A percentile compares a stretch with the other conserved stretches of the same genome.
phyloP scores from a whole-genome alignment of 73 alveolate genomes.

The Paramecium octaurelia region DNA sequence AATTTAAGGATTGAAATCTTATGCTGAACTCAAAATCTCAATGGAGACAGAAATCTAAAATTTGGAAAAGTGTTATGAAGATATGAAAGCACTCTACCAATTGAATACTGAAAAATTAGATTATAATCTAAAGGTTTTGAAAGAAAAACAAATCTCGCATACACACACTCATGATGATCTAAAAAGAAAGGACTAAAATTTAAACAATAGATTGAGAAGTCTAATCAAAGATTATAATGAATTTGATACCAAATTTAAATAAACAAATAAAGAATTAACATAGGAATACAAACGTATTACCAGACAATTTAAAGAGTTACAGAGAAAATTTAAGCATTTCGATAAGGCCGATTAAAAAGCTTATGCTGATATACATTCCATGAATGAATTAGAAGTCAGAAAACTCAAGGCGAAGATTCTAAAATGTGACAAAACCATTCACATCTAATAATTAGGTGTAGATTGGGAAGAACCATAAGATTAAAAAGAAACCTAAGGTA shows the following conservation, averaged over 20 bases:
- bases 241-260: constrained; percentile 64
- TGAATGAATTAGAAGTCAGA: constrained; percentile 87
- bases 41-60: constrained; percentile 81
- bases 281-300: constrained; percentile 83
- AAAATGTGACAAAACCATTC: constrained; percentile 85
- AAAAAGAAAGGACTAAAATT: constrained; percentile 68
- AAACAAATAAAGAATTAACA: constrained; percentile 73
- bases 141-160: constrained; percentile 76
- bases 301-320: constrained; percentile 78
- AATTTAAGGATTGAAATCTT: constrained; percentile 76
- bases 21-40: constrained; percentile 77
- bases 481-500: constrained; percentile 49
- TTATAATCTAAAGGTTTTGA: constrained; percentile 75
- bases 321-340: constrained; percentile 73
- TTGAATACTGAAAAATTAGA: constrained; percentile 81
- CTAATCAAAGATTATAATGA: constrained; percentile 68
- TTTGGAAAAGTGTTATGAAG: constrained; percentile 84
- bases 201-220: constrained; percentile 69
- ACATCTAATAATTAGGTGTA: constrained; percentile 84
- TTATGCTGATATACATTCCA: constrained; percentile 82
- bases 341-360: constrained; percentile 74
- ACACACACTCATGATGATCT: constrained; percentile 65
- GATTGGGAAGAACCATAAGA: constrained; percentile 70
- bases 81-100: constrained; percentile 85
- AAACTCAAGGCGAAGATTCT: constrained; percentile 78